Evolutionary conservation across 306 rosid genomes (phyloP).

Genomic region (Inga leiocalycina): DNA sequence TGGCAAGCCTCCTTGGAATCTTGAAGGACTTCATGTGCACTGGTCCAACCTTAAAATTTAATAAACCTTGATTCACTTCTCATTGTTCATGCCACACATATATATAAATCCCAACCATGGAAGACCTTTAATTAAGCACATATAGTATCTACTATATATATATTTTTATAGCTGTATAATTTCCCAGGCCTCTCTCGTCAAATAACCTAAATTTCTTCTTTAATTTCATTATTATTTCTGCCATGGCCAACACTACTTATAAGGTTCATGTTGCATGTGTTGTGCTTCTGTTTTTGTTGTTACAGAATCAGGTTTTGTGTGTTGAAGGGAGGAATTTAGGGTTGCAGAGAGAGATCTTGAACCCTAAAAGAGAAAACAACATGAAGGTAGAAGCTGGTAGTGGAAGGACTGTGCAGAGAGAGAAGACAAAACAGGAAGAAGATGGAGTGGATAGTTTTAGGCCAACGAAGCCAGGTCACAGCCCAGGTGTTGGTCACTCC

Average conservation of each 20-base stretch:
- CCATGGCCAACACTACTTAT: conserved; percentile 37
- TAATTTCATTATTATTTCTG: not conserved
- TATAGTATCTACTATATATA: not conserved
- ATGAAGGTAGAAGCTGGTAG: not conserved
- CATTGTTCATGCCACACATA: not conserved
- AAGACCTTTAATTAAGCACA: not conserved
- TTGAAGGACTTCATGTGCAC: conserved; percentile 40
- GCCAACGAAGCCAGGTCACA: conserved; percentile 45
- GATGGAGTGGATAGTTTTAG: conserved; percentile 40
- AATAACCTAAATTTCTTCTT: not conserved
- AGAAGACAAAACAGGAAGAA: conserved; percentile 32
- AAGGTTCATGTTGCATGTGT: conserved; percentile 25
- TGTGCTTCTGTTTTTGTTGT: conserved; percentile 39
- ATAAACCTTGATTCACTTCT: not conserved
- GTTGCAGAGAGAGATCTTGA: conserved; percentile 16
- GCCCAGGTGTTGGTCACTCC: conserved; percentile 52
- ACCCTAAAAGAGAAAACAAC: not conserved
- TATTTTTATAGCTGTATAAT: not conserved
- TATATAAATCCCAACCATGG: conserved; percentile 35
- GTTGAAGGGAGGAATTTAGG: conserved; percentile 57
- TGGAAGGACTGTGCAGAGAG: conserved; percentile 5
- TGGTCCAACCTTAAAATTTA: conserved; percentile 32
- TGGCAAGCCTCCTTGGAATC: conserved; percentile 30
- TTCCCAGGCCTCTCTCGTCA: not conserved
- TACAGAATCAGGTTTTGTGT: conserved; percentile 33